Evolutionary conservation across 2,329 filamentous ascomycete species (phyloP), one percentile per base, ranked within the genome.

Genomic region (Endoconidiophora polonica): DNA sequence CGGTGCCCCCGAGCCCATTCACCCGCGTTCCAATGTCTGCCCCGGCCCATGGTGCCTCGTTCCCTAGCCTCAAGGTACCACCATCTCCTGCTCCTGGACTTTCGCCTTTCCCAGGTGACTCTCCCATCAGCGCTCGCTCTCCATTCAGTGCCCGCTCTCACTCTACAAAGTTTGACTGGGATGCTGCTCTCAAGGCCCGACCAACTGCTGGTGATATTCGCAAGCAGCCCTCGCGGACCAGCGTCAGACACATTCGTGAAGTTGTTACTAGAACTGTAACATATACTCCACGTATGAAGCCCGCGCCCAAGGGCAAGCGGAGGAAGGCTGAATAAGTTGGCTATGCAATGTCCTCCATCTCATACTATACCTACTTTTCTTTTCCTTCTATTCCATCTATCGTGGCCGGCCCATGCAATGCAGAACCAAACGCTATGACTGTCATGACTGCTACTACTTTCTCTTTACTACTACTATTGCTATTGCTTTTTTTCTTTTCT

Each of bases 201-300:
- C 72, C 76, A 47, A 79, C 77, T 58, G 72, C 76, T 53, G 48
- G 52, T 18, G 81, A 82, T 49, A 64, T 68, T 59, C 69, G 69
- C 61, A 69, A 71, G 58, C 73, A 71, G 55, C 38, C 44, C 6
- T 68, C 75, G 39, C 74, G 72, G 56, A 78, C 79, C 29, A 79
- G 72, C 58, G 70, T 80, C 51, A 76, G 80, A 54, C 74, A 82
- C 60, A 86, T 95, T 52, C 73, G 86, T 49, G 87, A 95, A 63
- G 86, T 95, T 3, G 84, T 95, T 48, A 95, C 88, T n/a, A 76
- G 87, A 57, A 95, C 87, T 14, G 85, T 94, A 53, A 94, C 86
- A 39, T 94, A 93, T 65, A 94, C 85, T 62, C 83, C 79, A 54
- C 73, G 81, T 56, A 85, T 96, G 68, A 84, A 87, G 56, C 85